Evolutionary conservation across 169 alveolate genomes (phyloP), one percentile per base, ranked within the genome.

Genomic region (Cryptosporidium xiaoi): DNA sequence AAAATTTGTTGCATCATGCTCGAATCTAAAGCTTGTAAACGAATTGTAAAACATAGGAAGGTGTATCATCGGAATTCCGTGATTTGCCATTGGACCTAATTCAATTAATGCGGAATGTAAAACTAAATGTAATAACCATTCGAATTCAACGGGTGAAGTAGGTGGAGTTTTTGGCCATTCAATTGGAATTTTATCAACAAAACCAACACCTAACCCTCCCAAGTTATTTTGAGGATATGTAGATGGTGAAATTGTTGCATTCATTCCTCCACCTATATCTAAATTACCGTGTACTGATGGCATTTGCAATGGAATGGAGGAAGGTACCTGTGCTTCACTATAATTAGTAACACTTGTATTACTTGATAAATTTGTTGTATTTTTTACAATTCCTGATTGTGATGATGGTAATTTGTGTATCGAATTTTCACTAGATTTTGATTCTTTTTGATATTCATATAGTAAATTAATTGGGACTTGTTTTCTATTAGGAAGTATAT

Each of bases 81-180:
- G 69, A 20, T 53, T 60, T 20, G 66, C 87, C 69, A 62, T 60
- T 31, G 71, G 69, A 4, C 87, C 87, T 34, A 77, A 27, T 62
- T 62, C 60, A 18, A 51, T 56, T 13, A 77, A 66, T 15, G 71
- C 87, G 13, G 87, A 60, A 62, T 77, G 87, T 13, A 77, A 31
- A 33, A 77, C 87, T 16, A 77, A 56, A 62, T 77, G 87, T 12
- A 77, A 31, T 27, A 77, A 53, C 87, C 87, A 77, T 36, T 60
- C 87, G 56, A 77, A 77, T 60, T 77, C 87, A 3, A 77, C 77
- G 1, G 87, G 71, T 60, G 69, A 60, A 3, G 87, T 34, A 20
- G 87, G 87, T 31, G 87, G 87, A 50, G 87, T 60, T 60, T 77
- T 56, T 10, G 87, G 87, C 87, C 87, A 77, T 24, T 69, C 83